These are phyloP conservation scores for Penicillium hordei DNA, from an alignment of 2,329 filamentous ascomycete species.

Conservation along the genomic window DNA sequence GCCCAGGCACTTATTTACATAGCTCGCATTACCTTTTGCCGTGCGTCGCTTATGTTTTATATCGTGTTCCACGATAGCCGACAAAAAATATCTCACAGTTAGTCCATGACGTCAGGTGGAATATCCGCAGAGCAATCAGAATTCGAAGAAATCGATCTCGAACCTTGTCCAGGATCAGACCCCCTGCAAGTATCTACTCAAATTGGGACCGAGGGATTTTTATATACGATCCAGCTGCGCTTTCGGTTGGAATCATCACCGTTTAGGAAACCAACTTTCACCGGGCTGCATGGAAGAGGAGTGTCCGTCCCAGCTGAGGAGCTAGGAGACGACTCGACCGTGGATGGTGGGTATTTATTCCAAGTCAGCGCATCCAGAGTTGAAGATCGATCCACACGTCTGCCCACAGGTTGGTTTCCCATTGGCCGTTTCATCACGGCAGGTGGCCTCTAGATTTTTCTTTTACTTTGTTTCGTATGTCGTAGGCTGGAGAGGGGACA, in stretches of 20 bases:
- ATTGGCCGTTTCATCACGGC: constrained; percentile 14
- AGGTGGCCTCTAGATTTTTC: constrained; percentile 4
- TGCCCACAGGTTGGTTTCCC: constrained; percentile 7
- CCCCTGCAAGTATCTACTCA: constrained; percentile 2
- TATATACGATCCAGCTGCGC: background rate
- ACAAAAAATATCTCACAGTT: constrained; percentile 2
- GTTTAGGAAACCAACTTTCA: background rate
- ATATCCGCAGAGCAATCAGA: constrained; percentile 10
- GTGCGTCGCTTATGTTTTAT: background rate
- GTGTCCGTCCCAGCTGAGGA: background rate
- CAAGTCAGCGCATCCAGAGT: constrained; percentile 19
- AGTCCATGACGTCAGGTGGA: constrained; percentile 23
- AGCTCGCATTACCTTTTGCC: background rate
- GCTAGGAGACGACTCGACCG: constrained; percentile 6
- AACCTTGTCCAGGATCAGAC: constrained; percentile 20
- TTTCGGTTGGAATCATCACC: background rate
- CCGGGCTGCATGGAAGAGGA: constrained; percentile 10
- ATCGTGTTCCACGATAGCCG: constrained; percentile 18
- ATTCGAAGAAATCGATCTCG: constrained; percentile 8
- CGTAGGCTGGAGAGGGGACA: background rate
- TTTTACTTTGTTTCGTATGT: background rate
- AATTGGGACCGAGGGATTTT: background rate
- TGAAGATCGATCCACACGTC: constrained; percentile 17
- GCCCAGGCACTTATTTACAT: background rate
- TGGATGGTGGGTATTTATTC: constrained; percentile 15